A percentile compares a stretch with the other conserved stretches of the same genome.
Evolutionary conservation across 2,329 filamentous ascomycete species (phyloP).

Genomic region (Dothideomycetes sp.): DNA sequence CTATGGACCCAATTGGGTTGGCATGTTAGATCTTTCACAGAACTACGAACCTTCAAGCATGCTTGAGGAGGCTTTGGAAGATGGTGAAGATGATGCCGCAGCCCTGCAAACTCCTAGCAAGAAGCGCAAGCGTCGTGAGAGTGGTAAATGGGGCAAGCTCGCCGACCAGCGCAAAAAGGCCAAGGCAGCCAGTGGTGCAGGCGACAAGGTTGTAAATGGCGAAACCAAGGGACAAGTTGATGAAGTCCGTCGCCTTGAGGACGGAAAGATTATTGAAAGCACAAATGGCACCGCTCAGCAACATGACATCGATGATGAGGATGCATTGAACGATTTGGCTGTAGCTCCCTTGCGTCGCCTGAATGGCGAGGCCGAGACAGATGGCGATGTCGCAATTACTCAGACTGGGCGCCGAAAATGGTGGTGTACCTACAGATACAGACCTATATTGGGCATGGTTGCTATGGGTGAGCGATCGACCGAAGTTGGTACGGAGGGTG

Average conservation of each 20-base stretch:
- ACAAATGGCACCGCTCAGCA: conserved; percentile 21
- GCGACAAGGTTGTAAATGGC: conserved; percentile 38
- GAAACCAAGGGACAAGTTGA: conserved; percentile 24
- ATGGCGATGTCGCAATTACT: conserved; percentile 19
- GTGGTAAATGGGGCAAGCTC: conserved; percentile 14
- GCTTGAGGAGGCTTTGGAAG: not conserved
- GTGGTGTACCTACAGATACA: conserved; percentile 90
- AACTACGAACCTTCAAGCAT: conserved; percentile 45
- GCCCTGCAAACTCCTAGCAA: conserved; percentile 17
- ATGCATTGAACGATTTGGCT: conserved; percentile 34
- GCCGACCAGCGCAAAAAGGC: conserved; percentile 32
- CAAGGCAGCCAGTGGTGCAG: conserved; percentile 46
- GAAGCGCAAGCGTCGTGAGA: conserved; percentile 34
- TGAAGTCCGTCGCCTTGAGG: conserved; percentile 20
- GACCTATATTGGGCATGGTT: conserved; percentile 75
- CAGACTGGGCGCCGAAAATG: conserved; percentile 28
- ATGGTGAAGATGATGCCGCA: conserved; percentile 8
- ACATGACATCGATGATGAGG: conserved; percentile 32
- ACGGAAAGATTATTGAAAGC: conserved; percentile 23
- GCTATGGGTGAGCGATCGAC: conserved; percentile 45
- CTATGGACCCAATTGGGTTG: conserved; percentile 76
- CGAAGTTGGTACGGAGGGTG: conserved; percentile 26
- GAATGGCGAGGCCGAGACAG: conserved; percentile 26
- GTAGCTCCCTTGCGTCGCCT: conserved; percentile 28
- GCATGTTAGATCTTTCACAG: conserved; percentile 78